Evolutionary conservation across 495 filamentous ascomycete genomes (phyloP).

Genomic region (Penicillium turbatum): DNA sequence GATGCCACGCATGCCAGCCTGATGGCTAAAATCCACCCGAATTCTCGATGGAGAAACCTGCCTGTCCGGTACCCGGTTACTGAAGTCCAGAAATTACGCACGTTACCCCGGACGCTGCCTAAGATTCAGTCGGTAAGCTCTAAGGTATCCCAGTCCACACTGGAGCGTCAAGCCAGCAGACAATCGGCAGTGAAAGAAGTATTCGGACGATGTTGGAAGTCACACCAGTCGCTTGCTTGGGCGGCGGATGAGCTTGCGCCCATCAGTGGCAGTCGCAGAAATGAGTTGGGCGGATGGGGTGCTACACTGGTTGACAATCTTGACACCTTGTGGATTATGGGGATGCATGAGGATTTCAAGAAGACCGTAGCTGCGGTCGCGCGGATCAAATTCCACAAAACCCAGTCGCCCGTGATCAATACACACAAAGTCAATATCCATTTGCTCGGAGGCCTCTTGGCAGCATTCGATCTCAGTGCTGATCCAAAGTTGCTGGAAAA

Average conservation of each 20-base stretch:
- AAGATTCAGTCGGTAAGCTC: constrained; percentile 7
- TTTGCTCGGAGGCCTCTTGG: constrained; percentile 48
- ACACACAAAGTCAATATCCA: constrained; percentile 49
- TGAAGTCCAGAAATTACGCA: background rate
- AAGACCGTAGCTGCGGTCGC: constrained; percentile 62
- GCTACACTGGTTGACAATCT: constrained; percentile 77
- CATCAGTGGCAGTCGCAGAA: constrained; percentile 46
- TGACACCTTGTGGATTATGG: constrained; percentile 92
- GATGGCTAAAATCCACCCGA: background rate
- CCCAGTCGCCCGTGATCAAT: constrained; percentile 31
- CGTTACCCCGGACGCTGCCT: background rate
- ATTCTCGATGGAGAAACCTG: constrained; percentile 11
- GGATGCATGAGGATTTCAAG: constrained; percentile 70
- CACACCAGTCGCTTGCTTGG: constrained; percentile 65
- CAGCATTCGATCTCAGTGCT: constrained; percentile 47
- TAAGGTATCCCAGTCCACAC: background rate
- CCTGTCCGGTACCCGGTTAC: constrained; percentile 10
- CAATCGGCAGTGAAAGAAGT: constrained; percentile 50
- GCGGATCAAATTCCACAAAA: constrained; percentile 63
- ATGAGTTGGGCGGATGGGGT: constrained; percentile 79
- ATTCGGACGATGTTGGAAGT: constrained; percentile 60
- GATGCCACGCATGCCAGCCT: background rate
- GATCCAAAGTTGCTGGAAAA: constrained; percentile 32
- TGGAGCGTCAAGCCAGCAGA: constrained; percentile 13
- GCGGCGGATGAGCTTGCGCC: constrained; percentile 63